A percentile compares a stretch with the other conserved stretches of the same genome.
phyloP scores from a whole-genome alignment of 2,329 filamentous ascomycete genomes.

The Botryotinia narcissicola region DNA sequence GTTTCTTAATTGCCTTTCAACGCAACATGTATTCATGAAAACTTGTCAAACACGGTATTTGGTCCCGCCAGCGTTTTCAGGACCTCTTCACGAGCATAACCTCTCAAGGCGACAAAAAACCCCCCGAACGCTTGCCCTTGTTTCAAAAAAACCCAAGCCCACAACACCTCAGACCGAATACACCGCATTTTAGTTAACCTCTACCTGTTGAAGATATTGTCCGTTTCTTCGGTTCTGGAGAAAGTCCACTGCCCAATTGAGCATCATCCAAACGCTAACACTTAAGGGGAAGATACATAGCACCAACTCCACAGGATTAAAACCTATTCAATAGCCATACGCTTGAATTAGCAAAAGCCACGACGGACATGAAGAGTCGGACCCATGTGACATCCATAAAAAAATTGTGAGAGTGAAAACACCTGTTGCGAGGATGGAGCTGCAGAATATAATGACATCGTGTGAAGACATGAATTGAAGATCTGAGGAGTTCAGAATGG shows the following conservation, averaged over 20 bases:
- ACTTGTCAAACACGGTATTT: background rate
- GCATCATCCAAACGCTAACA: background rate
- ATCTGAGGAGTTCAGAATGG: background rate
- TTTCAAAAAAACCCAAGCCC: background rate
- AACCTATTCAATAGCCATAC: background rate
- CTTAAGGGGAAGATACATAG: background rate
- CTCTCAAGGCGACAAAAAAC: background rate
- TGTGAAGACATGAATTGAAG: background rate
- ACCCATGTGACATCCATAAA: background rate
- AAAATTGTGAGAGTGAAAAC: background rate
- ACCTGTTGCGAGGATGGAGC: background rate
- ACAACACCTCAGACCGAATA: background rate
- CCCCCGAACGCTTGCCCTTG: background rate
- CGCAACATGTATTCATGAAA: background rate
- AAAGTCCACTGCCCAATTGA: background rate
- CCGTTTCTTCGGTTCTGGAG: background rate
- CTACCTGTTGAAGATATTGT: background rate
- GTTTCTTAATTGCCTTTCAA: too few species aligned
- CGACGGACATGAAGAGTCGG: background rate
- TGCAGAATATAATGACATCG: background rate
- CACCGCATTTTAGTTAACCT: background rate
- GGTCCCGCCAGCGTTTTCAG: background rate
- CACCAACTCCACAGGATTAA: slow-evolving; percentile 4
- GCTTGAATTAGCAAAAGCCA: background rate
- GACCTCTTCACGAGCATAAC: background rate